Base-by-base conservation (phyloP, 345 rosid species). In the Eucalyptus sp. region DNA sequence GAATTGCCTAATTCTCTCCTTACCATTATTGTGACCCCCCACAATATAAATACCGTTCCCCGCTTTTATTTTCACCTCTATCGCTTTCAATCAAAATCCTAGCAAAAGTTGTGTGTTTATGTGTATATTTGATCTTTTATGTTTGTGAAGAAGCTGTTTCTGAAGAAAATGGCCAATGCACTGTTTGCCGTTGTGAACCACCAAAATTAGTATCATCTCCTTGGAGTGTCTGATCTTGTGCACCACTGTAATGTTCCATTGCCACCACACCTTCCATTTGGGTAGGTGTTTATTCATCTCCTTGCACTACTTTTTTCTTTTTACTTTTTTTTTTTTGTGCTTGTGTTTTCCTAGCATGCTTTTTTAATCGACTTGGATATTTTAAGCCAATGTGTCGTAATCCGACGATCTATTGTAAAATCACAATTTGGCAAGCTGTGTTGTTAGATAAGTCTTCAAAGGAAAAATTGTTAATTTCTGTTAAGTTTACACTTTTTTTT, bases 271-370 rank as follows among this genome's bases (percentile, higher is more conserved):
- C n/a, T 58, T 58, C 13, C n/a, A 10, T 58, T 62, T 62, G 68
- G 68, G 29, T 62, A 62, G 13, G 33, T 13, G 68, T 62, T 29
- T n/a, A n/a, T n/a, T n/a, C n/a, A n/a, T n/a, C n/a, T n/a, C n/a
- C n/a, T n/a, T n/a, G n/a, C n/a, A n/a, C n/a, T n/a, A 62, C 8
- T 1, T 6, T 27, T 62, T 6, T 27, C 13, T 11, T 60, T 60
- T 25, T 27, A 31, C 29, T 56, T 56, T 29, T 60, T 58, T 29
- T 60, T 27, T 11, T 13, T 2, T 20, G 33, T 62, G 68, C 3
- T 3, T 29, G 68, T 29, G 68, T 62, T 13, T 62, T 13, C 7
- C 0, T 4, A 0, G 33, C 6, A 17, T 6, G 16, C 33, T 29
- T 62, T 16, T 62, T 27, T 13, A 4, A 13, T 6, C 15, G 17